These are phyloP conservation scores for Botrytis medusae DNA, from an alignment of 2,329 filamentous ascomycete genomes.

Conservation along the genomic window DNA sequence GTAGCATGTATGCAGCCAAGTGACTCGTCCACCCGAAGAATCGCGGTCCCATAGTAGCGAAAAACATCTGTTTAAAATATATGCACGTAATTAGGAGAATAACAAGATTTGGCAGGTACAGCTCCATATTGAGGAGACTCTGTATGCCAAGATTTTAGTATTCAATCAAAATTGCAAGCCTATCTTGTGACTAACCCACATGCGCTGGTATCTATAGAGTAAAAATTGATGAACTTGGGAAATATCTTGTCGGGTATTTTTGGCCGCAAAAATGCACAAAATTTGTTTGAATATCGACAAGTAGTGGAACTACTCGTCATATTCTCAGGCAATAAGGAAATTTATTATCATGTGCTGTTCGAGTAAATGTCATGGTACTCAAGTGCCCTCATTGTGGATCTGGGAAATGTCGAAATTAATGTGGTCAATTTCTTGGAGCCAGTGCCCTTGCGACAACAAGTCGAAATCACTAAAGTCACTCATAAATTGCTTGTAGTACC, in stretches of 20 bases:
- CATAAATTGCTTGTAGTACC: not conserved
- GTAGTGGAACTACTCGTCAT: not conserved
- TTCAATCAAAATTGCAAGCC: not conserved
- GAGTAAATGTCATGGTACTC: not conserved
- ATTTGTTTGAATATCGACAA: not conserved
- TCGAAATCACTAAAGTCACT: not conserved
- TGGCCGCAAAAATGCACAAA: not conserved
- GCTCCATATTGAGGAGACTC: not conserved
- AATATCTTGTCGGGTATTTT: not conserved
- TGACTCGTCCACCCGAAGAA: not conserved
- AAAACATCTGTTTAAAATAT: not conserved
- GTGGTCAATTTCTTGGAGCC: not conserved
- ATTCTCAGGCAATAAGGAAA: no score
- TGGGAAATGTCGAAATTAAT: not conserved
- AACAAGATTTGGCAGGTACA: not conserved
- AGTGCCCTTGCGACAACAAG: not conserved
- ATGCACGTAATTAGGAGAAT: no score
- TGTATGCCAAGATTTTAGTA: rapidly evolving
- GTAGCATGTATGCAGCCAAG: not conserved
- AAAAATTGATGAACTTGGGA: not conserved
- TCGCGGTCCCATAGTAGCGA: not conserved
- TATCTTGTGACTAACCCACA: not conserved
- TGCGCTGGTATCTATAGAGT: not conserved
- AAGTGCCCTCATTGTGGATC: not conserved
- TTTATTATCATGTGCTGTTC: not conserved